phyloP scores from a whole-genome alignment of 805 yeast species.

The Kodamaea sagamina region DNA sequence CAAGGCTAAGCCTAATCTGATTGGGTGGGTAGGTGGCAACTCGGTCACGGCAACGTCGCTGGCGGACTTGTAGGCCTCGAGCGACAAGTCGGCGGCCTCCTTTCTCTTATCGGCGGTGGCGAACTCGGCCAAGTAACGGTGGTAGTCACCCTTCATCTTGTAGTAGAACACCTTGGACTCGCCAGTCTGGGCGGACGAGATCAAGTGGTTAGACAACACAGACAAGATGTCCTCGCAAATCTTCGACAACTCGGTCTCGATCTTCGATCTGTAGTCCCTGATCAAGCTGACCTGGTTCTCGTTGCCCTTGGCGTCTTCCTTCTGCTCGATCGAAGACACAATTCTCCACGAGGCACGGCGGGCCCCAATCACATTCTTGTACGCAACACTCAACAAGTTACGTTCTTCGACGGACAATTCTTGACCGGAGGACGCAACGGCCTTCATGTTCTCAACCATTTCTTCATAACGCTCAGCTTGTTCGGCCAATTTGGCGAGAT shows the following conservation, averaged over 20 bases:
- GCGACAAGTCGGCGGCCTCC: constrained; percentile 87
- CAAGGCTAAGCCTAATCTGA: constrained; percentile 95
- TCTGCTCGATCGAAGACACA: constrained; percentile 96
- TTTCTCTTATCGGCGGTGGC: constrained; percentile 89
- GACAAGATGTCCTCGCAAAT: constrained; percentile 92
- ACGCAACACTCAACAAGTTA: constrained; percentile 94
- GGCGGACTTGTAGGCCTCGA: constrained; percentile 93
- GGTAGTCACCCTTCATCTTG: constrained; percentile 99
- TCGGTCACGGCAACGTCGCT: constrained; percentile 96
- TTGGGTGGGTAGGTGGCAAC: constrained; percentile 98
- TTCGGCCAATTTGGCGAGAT: constrained; percentile 97
- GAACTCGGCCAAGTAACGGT: constrained; percentile 97
- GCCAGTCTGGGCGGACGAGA: constrained; percentile 92
- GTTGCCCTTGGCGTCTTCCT: constrained; percentile 95
- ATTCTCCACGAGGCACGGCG: constrained; percentile 99
- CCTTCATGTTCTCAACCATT: constrained; percentile 98
- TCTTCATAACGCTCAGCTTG: constrained; percentile 99
- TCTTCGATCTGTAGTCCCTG: constrained; percentile 92
- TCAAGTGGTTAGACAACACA: constrained; percentile 85
- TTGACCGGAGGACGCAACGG: constrained; percentile 93
- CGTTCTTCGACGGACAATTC: constrained; percentile 98
- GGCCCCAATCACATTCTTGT: constrained; percentile 97
- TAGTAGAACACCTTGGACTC: constrained; percentile 98
- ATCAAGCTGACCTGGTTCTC: constrained; percentile 86
- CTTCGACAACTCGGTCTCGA: constrained; percentile 87